These are phyloP conservation scores for Rhizopogon salebrosus DNA, from an alignment of 768 basidiomycete species.

Conservation along the genomic window DNA sequence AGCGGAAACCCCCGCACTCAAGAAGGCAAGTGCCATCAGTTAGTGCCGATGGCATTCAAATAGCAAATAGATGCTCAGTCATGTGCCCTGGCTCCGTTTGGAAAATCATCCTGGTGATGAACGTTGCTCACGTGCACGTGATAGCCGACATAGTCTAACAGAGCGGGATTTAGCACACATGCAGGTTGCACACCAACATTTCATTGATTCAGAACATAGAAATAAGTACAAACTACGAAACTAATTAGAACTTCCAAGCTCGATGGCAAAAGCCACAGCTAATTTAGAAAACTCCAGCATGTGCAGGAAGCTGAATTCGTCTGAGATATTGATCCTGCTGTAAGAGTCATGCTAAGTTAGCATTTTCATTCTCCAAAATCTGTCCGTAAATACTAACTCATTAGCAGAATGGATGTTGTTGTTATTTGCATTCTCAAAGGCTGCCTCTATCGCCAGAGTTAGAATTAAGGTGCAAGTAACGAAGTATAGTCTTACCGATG, in stretches of 20 bases:
- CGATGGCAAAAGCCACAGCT: conserved; percentile 73
- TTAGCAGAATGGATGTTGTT: conserved; percentile 72
- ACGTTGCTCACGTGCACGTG: too few relatives aligned
- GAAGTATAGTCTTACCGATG: conserved; percentile 38
- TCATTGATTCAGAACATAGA: too few relatives aligned
- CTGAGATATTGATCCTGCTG: conserved; percentile 79
- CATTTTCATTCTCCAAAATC: conserved; percentile 34
- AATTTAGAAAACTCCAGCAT: conserved; percentile 88
- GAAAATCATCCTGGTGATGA: too few relatives aligned
- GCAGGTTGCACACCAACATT: too few relatives aligned
- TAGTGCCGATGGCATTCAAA: too few relatives aligned
- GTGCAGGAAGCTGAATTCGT: conserved; percentile 87
- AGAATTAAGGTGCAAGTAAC: not conserved
- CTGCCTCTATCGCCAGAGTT: conserved; percentile 39
- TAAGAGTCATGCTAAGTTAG: conserved; percentile 16
- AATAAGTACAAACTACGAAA: not conserved
- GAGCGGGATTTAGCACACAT: too few relatives aligned
- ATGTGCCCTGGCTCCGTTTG: too few relatives aligned
- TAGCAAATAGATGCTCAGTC: too few relatives aligned
- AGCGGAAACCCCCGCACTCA: too few relatives aligned
- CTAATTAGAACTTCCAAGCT: conserved; percentile 43
- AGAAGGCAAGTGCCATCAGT: too few relatives aligned
- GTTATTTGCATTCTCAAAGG: conserved; percentile 69
- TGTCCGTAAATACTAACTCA: conserved; percentile 58
- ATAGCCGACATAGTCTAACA: too few relatives aligned